Evolutionary conservation across 2,329 filamentous ascomycete species (phyloP).

Genomic region (Diplodia scrobiculata): DNA sequence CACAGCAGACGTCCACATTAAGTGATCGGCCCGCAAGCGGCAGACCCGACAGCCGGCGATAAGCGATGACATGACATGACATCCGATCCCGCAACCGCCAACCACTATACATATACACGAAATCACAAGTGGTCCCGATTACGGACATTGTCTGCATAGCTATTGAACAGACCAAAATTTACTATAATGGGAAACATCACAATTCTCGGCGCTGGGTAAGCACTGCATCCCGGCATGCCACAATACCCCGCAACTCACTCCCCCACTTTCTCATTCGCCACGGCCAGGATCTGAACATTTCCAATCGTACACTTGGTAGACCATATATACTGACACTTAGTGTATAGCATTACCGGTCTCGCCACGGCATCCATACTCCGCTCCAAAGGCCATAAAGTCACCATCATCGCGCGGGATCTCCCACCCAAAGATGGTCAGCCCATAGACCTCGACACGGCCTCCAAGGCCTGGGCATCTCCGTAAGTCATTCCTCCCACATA

Average conservation of each 20-base stretch:
- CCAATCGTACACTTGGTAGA: no score
- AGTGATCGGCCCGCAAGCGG: neutral
- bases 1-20: no score
- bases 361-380: constrained; percentile 39
- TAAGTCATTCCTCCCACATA: neutral
- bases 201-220: constrained; percentile 30
- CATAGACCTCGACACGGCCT: constrained; percentile 36
- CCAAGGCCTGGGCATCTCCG: constrained; percentile 40
- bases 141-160: neutral
- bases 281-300: no score
- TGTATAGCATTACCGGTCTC: constrained; percentile 34
- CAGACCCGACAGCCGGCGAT: constrained; percentile 3
- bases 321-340: neutral
- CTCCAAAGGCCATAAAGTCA: constrained; percentile 35
- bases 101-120: neutral
- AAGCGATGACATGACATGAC: constrained; percentile 12
- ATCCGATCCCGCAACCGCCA: constrained; percentile 3
- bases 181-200: constrained; percentile 26
- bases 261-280: neutral
- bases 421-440: neutral
- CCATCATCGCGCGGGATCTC: constrained; percentile 42
- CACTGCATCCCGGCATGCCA: neutral
- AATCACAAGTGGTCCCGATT: neutral
- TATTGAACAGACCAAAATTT: neutral
- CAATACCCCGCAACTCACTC: neutral